Evolutionary conservation across 2,329 filamentous ascomycete genomes (phyloP).

Genomic region (Dactylellina drechsleri): DNA sequence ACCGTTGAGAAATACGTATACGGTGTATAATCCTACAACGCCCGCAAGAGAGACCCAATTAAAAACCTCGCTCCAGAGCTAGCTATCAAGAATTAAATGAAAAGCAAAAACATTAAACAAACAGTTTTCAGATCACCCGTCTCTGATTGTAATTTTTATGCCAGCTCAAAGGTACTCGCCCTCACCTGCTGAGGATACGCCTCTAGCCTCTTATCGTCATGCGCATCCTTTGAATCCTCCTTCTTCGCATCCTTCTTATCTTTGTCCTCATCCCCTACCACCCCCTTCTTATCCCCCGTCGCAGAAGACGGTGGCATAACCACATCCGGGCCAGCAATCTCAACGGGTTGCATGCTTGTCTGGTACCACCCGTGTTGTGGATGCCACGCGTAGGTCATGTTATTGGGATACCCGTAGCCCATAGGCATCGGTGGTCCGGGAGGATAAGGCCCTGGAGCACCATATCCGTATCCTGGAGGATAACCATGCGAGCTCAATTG

Average conservation of each 20-base stretch:
- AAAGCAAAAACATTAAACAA: not conserved
- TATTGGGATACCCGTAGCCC: slow-evolving; percentile 30
- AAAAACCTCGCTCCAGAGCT: not conserved
- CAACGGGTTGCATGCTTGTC: slow-evolving; percentile 20
- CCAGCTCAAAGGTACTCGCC: slow-evolving; percentile 33
- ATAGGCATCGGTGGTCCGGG: slow-evolving; percentile 3
- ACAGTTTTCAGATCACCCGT: too few relatives aligned
- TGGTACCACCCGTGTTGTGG: slow-evolving; percentile 42
- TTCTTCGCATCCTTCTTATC: slow-evolving; percentile 22
- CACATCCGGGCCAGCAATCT: slow-evolving; percentile 37
- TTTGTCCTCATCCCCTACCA: not conserved
- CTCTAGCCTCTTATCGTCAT: slow-evolving; percentile 6
- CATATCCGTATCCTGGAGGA: slow-evolving; percentile 26
- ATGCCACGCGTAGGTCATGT: slow-evolving; percentile 13
- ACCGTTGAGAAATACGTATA: not conserved
- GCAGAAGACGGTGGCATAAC: slow-evolving; percentile 1
- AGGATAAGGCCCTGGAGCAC: not conserved
- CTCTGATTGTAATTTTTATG: slow-evolving; percentile 5
- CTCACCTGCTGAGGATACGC: slow-evolving; percentile 29
- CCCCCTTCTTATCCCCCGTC: slow-evolving; percentile 12
- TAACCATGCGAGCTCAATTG: slow-evolving; percentile 22
- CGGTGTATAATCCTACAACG: slow-evolving; percentile 24
- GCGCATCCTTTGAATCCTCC: not conserved
- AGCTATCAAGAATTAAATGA: not conserved
- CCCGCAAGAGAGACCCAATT: not conserved